Base-by-base conservation (phyloP, 2,329 filamentous ascomycete species). In the Fusarium heterosporum region DNA sequence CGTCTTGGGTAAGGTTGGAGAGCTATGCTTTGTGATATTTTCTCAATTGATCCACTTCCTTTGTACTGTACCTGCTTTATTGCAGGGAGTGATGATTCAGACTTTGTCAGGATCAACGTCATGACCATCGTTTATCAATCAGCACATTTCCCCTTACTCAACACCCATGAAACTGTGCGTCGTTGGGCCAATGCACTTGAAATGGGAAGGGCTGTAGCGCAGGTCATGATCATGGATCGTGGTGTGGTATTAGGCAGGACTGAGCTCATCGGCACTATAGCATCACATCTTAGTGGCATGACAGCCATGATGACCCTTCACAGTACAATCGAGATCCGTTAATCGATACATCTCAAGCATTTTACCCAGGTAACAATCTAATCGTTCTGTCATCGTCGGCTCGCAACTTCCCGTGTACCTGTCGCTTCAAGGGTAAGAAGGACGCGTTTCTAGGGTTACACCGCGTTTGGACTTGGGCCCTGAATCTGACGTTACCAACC, bases 91-190 rank as follows among this genome's bases (percentile, higher is more conserved):
- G 62, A 68, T 70, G 59, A 61, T 67, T 71, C 69, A 72, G 68
- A 55, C 57, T 73, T 68, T 66, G 67, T 68, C 66, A 72, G 61
- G 51, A 30, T 40, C 47, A 55, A 64, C 59, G 64, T 68, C 68
- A 67, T 72, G 64, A 45, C 39, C 45, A 47, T 55, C 47, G 55
- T 71, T 73, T 73, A 74, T 77, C 74, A 76, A 76, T 76, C 73
- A 77, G 74, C 72, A 75, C 72, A 68, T 56, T 67, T 36, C 26
- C 10, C n/a, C n/a, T 25, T 30, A 16, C 6, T 61, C 57, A 13
- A 25, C 17, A 22, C 29, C 38, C 61, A 57, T 66, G n/a, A 45
- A 55, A 32, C 9, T 46, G 62, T 64, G 61, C 46, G 62, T 70
- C 58, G 60, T 66, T 72, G 56, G 69, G 62, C 50, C 65, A 69